Evolutionary conservation across 345 rosid genomes (phyloP).

Genomic region (Boechera divaricarpa): DNA sequence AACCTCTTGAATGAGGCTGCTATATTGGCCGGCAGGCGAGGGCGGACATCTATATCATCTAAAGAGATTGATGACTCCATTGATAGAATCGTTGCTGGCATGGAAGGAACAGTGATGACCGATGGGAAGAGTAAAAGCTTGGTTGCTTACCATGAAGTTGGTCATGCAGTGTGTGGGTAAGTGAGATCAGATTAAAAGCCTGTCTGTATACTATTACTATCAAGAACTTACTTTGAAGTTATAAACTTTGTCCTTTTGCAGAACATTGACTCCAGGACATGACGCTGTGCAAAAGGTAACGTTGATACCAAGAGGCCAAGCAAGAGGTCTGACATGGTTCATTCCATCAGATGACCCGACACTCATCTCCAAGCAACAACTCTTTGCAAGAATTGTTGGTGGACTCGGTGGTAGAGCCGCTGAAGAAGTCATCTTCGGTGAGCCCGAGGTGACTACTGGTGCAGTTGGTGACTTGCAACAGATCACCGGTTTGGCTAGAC

Average conservation of each 20-base stretch:
- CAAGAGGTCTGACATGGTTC: slow-evolving; percentile 98
- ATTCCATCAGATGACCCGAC: slow-evolving; percentile 96
- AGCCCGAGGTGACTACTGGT: slow-evolving; percentile 96
- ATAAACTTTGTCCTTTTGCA: slow-evolving; percentile 45
- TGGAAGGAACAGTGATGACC: slow-evolving; percentile 99
- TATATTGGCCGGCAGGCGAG: slow-evolving; percentile 92
- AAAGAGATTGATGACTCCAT: slow-evolving; percentile 97
- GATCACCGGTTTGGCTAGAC: slow-evolving; percentile 92
- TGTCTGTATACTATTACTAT: not conserved
- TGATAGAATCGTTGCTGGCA: slow-evolving; percentile 97
- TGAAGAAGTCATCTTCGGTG: slow-evolving; percentile 94
- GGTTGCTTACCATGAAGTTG: slow-evolving; percentile 98
- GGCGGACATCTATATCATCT: slow-evolving; percentile 76
- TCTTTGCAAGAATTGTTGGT: slow-evolving; percentile 96
- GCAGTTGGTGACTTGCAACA: slow-evolving; percentile 98
- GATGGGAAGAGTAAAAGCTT: slow-evolving; percentile 97
- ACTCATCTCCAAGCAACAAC: slow-evolving; percentile 93
- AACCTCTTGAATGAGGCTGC: slow-evolving; percentile 97
- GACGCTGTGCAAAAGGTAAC: slow-evolving; percentile 98
- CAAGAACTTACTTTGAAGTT: slow-evolving; percentile 7
- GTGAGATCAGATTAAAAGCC: slow-evolving; percentile 35
- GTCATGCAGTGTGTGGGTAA: slow-evolving; percentile 96
- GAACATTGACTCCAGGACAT: slow-evolving; percentile 96
- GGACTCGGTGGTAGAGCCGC: slow-evolving; percentile 99
- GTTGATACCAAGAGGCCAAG: slow-evolving; percentile 92